Percentiles rank a stretch among this genome's conserved stretches.
These are phyloP conservation scores for Pestalotiopsis sp. DNA, from an alignment of 2,329 filamentous ascomycete species.

Conservation along the genomic window DNA sequence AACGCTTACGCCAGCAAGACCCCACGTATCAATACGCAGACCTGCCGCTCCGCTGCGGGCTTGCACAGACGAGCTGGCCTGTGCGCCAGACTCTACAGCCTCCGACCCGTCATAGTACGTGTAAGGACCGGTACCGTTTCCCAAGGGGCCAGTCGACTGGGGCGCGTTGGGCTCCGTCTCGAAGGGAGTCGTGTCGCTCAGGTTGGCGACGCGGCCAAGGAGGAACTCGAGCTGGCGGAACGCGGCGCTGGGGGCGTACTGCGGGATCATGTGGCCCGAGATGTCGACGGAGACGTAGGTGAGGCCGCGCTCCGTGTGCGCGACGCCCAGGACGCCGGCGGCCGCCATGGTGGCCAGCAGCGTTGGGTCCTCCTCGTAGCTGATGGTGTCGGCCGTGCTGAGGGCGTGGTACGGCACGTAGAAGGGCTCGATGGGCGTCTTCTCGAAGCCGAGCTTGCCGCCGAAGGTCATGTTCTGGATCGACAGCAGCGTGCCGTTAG, in stretches of 20 bases:
- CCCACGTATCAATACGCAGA: not conserved
- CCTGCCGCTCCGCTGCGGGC: not conserved
- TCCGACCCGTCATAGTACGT: slow-evolving; percentile 13
- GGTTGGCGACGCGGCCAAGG: slow-evolving; percentile 64
- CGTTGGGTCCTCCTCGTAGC: slow-evolving; percentile 21
- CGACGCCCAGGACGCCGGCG: slow-evolving; percentile 69
- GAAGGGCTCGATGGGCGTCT: slow-evolving; percentile 61
- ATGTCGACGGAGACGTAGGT: slow-evolving; percentile 61
- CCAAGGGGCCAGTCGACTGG: slow-evolving; percentile 26
- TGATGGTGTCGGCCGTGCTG: slow-evolving; percentile 28
- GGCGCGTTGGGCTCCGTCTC: slow-evolving; percentile 26
- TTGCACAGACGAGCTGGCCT: not conserved
- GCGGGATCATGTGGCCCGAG: slow-evolving; percentile 69
- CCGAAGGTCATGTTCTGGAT: slow-evolving; percentile 86
- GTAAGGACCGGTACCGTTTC: slow-evolving; percentile 30
- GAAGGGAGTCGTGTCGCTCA: slow-evolving; percentile 30
- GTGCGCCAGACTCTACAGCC: not conserved
- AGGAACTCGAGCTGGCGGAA: slow-evolving; percentile 77
- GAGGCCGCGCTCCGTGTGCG: slow-evolving; percentile 74
- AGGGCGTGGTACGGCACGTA: slow-evolving; percentile 69
- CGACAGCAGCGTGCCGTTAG: slow-evolving; percentile 70
- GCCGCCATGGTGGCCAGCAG: slow-evolving; percentile 52
- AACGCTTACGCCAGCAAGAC: not conserved
- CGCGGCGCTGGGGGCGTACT: slow-evolving; percentile 69
- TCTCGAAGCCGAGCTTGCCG: slow-evolving; percentile 70